These are phyloP conservation scores for Cornus florida DNA, from an alignment of 148 eudicot genomes.

Conservation along the genomic window DNA sequence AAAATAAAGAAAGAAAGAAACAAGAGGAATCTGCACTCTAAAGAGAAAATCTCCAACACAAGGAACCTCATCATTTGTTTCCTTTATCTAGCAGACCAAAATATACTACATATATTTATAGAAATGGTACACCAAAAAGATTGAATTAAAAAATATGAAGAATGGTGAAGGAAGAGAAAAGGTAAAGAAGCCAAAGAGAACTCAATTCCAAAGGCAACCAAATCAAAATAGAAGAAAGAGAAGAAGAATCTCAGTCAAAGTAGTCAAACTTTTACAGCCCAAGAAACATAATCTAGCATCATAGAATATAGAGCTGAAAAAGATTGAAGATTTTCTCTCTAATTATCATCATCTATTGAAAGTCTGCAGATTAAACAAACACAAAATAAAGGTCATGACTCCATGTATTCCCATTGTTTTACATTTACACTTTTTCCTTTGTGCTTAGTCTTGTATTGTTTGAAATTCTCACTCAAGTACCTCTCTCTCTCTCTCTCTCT, in stretches of 20 bases:
- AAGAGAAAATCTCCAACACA: background rate
- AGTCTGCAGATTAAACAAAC: background rate
- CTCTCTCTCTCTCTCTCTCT: conserved; percentile 1
- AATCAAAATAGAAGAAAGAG: conserved; percentile 42
- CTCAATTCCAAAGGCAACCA: conserved; percentile 37
- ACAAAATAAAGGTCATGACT: background rate
- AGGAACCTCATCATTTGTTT: conserved; percentile 8
- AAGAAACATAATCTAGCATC: conserved; percentile 27
- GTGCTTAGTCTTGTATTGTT: background rate
- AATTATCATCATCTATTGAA: background rate
- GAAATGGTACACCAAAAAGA: conserved; percentile 3
- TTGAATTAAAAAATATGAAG: conserved; percentile 2
- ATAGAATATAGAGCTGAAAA: conserved; percentile 21
- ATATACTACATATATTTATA: background rate
- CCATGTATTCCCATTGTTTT: background rate
- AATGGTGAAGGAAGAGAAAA: conserved; percentile 9
- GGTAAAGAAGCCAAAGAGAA: conserved; percentile 22
- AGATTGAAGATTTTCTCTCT: conserved; percentile 11
- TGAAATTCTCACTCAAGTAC: background rate
- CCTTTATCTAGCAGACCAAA: background rate
- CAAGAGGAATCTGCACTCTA: conserved; percentile 1
- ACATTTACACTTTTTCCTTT: background rate
- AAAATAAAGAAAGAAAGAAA: background rate
- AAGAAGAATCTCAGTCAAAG: conserved; percentile 40
- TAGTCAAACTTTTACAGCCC: conserved; percentile 33